These are phyloP conservation scores for Stemphylium beticola DNA, from an alignment of 2,329 filamentous ascomycete genomes.

Conservation along the genomic window DNA sequence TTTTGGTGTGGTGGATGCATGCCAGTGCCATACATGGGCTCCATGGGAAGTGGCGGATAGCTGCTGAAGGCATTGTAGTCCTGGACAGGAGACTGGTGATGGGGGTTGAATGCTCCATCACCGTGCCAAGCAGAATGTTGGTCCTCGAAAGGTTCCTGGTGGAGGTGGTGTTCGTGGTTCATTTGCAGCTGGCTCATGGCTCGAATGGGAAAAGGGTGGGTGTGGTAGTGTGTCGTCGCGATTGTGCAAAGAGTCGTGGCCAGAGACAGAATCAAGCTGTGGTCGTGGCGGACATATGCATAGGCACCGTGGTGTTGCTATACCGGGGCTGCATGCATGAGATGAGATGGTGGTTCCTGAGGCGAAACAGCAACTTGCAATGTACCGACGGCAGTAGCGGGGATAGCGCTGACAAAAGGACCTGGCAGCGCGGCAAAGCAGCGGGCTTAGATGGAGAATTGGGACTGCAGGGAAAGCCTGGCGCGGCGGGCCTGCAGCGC, in stretches of 20 bases:
- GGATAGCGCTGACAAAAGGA: conserved; percentile 37
- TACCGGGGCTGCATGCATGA: conserved; percentile 50
- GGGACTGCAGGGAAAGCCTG: conserved; percentile 42
- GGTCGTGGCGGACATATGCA: conserved; percentile 43
- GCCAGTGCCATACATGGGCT: conserved; percentile 45
- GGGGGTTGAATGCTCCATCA: conserved; percentile 36
- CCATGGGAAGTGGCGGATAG: conserved; percentile 49
- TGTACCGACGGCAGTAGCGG: conserved; percentile 29
- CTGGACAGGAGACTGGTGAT: conserved; percentile 50
- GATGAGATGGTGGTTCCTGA: conserved; percentile 41
- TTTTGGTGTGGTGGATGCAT: conserved; percentile 48
- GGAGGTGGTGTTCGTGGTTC: conserved; percentile 49
- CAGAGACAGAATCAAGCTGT: conserved; percentile 30
- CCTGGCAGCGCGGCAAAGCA: conserved; percentile 33
- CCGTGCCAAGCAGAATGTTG: conserved; percentile 43
- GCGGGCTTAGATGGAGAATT: conserved; percentile 26
- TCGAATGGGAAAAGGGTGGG: conserved; percentile 23
- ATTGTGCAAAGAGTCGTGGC: conserved; percentile 33
- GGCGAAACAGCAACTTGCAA: conserved; percentile 40
- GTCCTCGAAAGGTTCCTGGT: conserved; percentile 46
- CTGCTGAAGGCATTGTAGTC: conserved; percentile 49
- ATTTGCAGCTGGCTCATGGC: conserved; percentile 52
- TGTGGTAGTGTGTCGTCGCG: conserved; percentile 3
- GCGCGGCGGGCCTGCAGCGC: conserved; percentile 41
- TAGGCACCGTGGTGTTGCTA: conserved; percentile 35